Percentiles rank a stretch among this genome's conserved stretches.
Evolutionary conservation across 768 basidiomycete species (phyloP).

Genomic region (Boletus subparvulus): DNA sequence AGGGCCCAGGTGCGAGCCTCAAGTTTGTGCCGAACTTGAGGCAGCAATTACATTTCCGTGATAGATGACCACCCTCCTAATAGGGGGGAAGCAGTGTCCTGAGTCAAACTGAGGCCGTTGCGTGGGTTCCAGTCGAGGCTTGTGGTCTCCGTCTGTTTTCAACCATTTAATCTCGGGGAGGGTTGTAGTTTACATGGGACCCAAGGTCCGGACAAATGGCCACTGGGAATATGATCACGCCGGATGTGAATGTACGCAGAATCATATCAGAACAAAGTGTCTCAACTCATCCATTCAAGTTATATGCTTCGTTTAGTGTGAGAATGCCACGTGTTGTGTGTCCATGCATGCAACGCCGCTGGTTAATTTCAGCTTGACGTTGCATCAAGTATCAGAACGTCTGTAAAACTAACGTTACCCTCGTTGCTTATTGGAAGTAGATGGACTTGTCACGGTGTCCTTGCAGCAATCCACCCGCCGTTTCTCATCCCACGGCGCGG

Average conservation of each 20-base stretch:
- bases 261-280: conserved; percentile 2
- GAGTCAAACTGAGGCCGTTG: not conserved
- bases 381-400: conserved; percentile 6
- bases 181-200: not conserved
- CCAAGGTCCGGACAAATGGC: too few relatives aligned
- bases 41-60: not conserved
- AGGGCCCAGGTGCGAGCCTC: not conserved
- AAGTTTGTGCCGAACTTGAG: not conserved
- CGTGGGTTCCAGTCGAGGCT: not conserved
- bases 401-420: not conserved
- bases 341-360: conserved; percentile 7
- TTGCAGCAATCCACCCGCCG: not conserved
- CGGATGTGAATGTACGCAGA: not conserved
- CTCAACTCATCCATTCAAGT: not conserved
- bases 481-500: not conserved
- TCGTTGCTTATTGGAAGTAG: not conserved
- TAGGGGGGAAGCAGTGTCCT: too few relatives aligned
- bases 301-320: not conserved
- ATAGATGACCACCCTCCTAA: not conserved
- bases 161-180: not conserved
- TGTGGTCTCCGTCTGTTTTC: not conserved
- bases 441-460: not conserved
- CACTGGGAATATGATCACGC: too few relatives aligned
- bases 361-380: conserved; percentile 8
- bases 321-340: not conserved